These are phyloP conservation scores for Flaveria floridana DNA, from an alignment of 140 eudicot species.

Conservation along the genomic window DNA sequence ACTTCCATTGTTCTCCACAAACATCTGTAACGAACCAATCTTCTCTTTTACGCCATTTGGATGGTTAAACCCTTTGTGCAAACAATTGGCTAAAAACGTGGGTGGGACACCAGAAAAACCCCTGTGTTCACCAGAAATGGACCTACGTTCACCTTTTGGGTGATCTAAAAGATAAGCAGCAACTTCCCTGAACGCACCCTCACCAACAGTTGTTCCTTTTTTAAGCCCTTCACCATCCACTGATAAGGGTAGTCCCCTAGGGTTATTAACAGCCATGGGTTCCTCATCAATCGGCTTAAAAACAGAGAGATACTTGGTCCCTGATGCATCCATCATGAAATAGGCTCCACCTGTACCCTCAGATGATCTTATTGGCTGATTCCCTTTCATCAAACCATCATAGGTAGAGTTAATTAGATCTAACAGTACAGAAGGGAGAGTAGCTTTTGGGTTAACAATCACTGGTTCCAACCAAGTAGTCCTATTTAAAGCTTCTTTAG, in stretches of 20 bases:
- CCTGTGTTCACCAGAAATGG: slow-evolving; percentile 41
- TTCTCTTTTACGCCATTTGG: slow-evolving; percentile 52
- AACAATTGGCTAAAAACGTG: slow-evolving; percentile 54
- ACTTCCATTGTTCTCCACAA: slow-evolving; percentile 68
- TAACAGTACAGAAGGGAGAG: slow-evolving; percentile 37
- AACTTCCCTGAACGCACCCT: slow-evolving; percentile 84
- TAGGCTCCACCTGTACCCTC: slow-evolving; percentile 93
- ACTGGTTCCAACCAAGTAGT: slow-evolving; percentile 60
- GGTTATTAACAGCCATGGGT: slow-evolving; percentile 85
- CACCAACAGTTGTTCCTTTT: slow-evolving; percentile 82
- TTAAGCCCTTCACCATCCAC: slow-evolving; percentile 84
- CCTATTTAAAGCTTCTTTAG: slow-evolving; percentile 40
- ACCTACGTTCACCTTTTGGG: slow-evolving; percentile 58
- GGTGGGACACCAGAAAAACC: slow-evolving; percentile 91
- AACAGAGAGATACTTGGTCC: slow-evolving; percentile 58
- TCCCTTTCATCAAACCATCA: slow-evolving; percentile 56
- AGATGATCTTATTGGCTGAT: slow-evolving; percentile 55
- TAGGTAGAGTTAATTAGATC: slow-evolving; percentile 48
- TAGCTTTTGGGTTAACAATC: slow-evolving; percentile 55
- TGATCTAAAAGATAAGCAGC: slow-evolving; percentile 85
- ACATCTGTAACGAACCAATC: slow-evolving; percentile 80
- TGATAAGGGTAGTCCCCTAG: slow-evolving; percentile 73
- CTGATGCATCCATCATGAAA: slow-evolving; percentile 65
- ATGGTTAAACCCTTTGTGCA: slow-evolving; percentile 74
- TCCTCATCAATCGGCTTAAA: slow-evolving; percentile 92